Conservation (phyloP, 2,329 filamentous ascomycete genomes). For the Lachnellula suecica region DNA sequence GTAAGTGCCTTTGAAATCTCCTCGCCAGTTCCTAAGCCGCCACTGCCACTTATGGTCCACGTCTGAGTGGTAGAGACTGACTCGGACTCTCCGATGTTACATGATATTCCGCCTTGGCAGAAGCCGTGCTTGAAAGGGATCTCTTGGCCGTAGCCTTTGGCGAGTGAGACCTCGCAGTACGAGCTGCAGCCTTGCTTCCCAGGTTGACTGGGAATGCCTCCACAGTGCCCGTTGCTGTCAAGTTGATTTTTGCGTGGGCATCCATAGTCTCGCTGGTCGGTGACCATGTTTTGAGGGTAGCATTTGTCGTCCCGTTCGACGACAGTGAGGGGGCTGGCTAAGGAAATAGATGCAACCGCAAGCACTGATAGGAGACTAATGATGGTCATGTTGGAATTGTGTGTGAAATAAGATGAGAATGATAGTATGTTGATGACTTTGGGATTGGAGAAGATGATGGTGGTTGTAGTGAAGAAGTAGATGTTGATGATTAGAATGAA, state of each 20-base stretch:
- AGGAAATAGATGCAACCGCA: background rate
- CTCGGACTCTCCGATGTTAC: background rate
- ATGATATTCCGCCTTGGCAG: background rate
- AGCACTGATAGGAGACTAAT: background rate
- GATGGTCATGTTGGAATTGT: background rate
- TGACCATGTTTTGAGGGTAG: background rate
- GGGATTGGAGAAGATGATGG: background rate
- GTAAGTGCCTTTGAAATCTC: background rate
- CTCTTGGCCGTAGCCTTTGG: constrained; percentile 7
- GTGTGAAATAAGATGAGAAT: background rate
- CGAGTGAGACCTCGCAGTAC: constrained; percentile 5
- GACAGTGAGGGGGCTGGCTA: background rate
- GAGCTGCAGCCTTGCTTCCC: constrained; percentile 2
- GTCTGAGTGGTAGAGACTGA: background rate
- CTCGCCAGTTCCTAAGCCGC: background rate
- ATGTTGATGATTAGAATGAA: background rate
- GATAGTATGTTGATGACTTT: background rate
- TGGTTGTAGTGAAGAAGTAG: background rate
- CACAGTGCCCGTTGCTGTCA: background rate
- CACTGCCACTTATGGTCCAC: background rate
- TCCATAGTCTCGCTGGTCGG: background rate
- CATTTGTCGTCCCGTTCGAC: background rate
- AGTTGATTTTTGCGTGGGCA: background rate
- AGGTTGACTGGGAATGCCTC: background rate
- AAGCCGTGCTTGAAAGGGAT: constrained; percentile 5